Conservation (phyloP, 2,329 filamentous ascomycete species). For the Trichoderma sp. region DNA sequence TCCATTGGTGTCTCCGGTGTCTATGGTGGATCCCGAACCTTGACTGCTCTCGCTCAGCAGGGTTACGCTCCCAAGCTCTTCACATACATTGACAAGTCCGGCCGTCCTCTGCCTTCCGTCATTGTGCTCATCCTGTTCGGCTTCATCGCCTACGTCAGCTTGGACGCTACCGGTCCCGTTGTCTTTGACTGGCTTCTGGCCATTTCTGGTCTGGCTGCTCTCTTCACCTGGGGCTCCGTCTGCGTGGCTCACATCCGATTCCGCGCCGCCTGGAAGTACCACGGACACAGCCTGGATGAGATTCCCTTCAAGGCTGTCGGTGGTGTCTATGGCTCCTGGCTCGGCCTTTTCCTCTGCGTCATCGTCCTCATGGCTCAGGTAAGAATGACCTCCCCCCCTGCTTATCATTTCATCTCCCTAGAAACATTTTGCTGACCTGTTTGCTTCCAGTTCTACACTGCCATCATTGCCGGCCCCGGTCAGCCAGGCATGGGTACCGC, state of each 20-base stretch:
- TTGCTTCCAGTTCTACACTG: slow-evolving; percentile 45
- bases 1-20: slow-evolving; percentile 52
- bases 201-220: slow-evolving; percentile 56
- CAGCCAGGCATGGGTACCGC: slow-evolving; percentile 37
- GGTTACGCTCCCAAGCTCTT: slow-evolving; percentile 50
- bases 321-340: slow-evolving; percentile 62
- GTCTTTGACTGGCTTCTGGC: slow-evolving; percentile 63
- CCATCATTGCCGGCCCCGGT: slow-evolving; percentile 39
- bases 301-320: slow-evolving; percentile 19
- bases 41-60: slow-evolving; percentile 50
- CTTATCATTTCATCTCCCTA: not conserved
- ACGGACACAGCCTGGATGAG: slow-evolving; percentile 56
- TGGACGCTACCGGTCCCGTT: slow-evolving; percentile 40
- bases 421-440: slow-evolving; percentile 13
- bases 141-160: slow-evolving; percentile 44
- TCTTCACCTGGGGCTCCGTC: slow-evolving; percentile 64
- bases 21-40: slow-evolving; percentile 52
- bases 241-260: slow-evolving; percentile 64
- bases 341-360: slow-evolving; percentile 57
- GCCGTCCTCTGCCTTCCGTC: slow-evolving; percentile 47
- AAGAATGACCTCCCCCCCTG: slow-evolving; percentile 26
- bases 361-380: slow-evolving; percentile 55
- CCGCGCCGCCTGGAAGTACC: slow-evolving; percentile 55
- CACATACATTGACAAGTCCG: slow-evolving; percentile 49
- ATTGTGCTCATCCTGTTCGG: slow-evolving; percentile 41